These are phyloP conservation scores for Hypoxylon subgilvum DNA, from an alignment of 495 filamentous ascomycete species.

Conservation along the genomic window DNA sequence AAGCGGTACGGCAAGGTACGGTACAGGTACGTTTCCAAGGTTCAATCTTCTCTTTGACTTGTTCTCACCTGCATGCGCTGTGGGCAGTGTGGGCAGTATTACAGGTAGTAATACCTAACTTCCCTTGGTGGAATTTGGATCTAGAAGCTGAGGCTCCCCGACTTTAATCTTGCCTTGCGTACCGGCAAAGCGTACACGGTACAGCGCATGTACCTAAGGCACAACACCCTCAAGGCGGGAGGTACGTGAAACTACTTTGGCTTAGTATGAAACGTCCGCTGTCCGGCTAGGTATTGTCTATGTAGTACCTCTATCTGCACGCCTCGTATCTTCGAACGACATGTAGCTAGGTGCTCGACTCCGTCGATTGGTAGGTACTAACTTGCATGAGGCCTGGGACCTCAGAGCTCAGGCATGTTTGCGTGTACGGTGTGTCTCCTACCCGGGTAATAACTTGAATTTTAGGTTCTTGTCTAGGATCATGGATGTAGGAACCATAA, in stretches of 20 bases:
- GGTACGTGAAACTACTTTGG: no score
- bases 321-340: slow-evolving; percentile 18
- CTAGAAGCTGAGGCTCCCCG: background rate
- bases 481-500: slow-evolving; percentile 17
- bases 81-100: no score
- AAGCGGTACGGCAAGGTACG: background rate
- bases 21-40: background rate
- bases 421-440: no score
- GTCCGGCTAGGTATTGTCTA: slow-evolving; percentile 13
- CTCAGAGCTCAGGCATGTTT: no score
- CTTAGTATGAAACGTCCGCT: slow-evolving; percentile 16
- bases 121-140: background rate
- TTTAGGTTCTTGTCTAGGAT: slow-evolving; percentile 16
- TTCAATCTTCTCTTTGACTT: no score
- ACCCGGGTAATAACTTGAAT: slow-evolving; percentile 1
- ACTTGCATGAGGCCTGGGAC: no score
- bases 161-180: slow-evolving; percentile 7
- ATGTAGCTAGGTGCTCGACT: slow-evolving; percentile 15
- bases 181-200: no score
- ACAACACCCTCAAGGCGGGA: no score
- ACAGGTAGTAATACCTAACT: no score
- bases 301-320: slow-evolving; percentile 10
- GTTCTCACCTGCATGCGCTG: no score
- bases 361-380: slow-evolving; percentile 1
- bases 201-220: no score